A percentile compares a stretch with the other conserved stretches of the same genome.
phyloP scores from a whole-genome alignment of 352 stramenopile genomes.

The Albugo candida region DNA sequence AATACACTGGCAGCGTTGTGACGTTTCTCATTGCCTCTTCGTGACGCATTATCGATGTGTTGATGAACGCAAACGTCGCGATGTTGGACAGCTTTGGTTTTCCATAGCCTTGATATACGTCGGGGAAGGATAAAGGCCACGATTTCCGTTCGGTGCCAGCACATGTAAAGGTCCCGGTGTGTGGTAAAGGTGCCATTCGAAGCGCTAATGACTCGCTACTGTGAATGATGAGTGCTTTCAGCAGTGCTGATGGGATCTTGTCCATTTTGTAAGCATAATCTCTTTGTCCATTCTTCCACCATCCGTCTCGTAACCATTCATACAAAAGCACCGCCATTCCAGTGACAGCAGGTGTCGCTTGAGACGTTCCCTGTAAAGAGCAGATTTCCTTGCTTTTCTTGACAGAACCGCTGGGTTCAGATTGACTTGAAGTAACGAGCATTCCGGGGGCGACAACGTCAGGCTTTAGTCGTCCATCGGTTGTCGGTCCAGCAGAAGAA shows the following conservation, averaged over 20 bases:
- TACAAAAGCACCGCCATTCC: conserved; percentile 50
- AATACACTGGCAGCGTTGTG: conserved; percentile 20
- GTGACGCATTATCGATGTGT: no score
- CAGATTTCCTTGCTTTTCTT: conserved; percentile 34
- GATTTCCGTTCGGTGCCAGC: conserved; percentile 13
- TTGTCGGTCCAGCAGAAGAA: conserved; percentile 59
- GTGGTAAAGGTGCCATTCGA: conserved; percentile 17
- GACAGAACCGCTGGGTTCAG: conserved; percentile 26
- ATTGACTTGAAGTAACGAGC: conserved; percentile 53
- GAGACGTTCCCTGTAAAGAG: conserved; percentile 55
- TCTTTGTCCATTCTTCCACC: conserved; percentile 46
- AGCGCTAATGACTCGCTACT: conserved; percentile 34
- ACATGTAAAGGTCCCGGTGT: conserved; percentile 20
- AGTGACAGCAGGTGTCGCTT: conserved; percentile 54
- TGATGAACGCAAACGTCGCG: conserved; percentile 20
- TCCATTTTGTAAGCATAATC: conserved; percentile 30
- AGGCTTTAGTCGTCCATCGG: conserved; percentile 70
- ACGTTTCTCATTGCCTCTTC: conserved; percentile 4
- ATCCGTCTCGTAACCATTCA: conserved; percentile 62
- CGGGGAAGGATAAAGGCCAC: conserved; percentile 28
- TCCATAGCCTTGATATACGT: conserved; percentile 62
- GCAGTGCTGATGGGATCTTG: conserved; percentile 36
- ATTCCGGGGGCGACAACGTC: conserved; percentile 76
- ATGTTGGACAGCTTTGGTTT: conserved; percentile 69
- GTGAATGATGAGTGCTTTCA: conserved; percentile 71